Evolutionary conservation across 2,329 filamentous ascomycete species (phyloP), one percentile per base, ranked within the genome.

Genomic region (Gremmenia infestans): DNA sequence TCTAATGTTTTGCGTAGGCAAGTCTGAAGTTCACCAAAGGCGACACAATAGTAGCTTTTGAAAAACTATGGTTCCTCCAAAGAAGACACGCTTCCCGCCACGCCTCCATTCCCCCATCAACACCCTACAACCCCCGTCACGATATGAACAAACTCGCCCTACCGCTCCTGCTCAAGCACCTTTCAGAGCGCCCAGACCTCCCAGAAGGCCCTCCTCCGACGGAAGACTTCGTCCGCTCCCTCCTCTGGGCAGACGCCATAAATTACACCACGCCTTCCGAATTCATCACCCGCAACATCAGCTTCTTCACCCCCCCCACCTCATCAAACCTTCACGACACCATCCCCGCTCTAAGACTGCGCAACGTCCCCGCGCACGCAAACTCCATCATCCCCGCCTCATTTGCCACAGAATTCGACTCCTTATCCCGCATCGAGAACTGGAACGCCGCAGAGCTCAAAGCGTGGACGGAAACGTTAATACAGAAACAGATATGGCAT

Each of bases 21-120:
- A 84, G 86, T 47, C 79, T 96, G 62, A 91, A 91, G 67, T 95
- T 97, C 73, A 97, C 91, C 3, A 89, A 88, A 65, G 93, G 93
- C 9, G 92, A 97, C 70, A 90, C 92, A 6, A 87, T 88, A 14
- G 89, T 97, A 17, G 85, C 88, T 19, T 81, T 86, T 50, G 83
- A 85, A 49, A 99, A 97, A 69, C 79, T 97, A 15, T 81, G 83
- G 64, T 90, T 86, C 70, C 80, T 97, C 49, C 90, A 97, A 67
- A 83, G 81, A 63, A 80, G 82, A 48, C 89, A 93, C 48, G 67
- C 69, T 35, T 54, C 52, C 22, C 63, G 65, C 17, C 69, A 70
- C 50, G 64, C 63, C 36, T 54, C 56, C 19, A 35, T 56, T 5
- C 39, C 50, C 48, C n/a, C 48, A 43, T 25, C 50, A 23, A 43